A percentile compares a stretch with the other conserved stretches of the same genome.
Evolutionary conservation across 495 filamentous ascomycete genomes (phyloP).

Genomic region (Podospora pseudopauciseta): DNA sequence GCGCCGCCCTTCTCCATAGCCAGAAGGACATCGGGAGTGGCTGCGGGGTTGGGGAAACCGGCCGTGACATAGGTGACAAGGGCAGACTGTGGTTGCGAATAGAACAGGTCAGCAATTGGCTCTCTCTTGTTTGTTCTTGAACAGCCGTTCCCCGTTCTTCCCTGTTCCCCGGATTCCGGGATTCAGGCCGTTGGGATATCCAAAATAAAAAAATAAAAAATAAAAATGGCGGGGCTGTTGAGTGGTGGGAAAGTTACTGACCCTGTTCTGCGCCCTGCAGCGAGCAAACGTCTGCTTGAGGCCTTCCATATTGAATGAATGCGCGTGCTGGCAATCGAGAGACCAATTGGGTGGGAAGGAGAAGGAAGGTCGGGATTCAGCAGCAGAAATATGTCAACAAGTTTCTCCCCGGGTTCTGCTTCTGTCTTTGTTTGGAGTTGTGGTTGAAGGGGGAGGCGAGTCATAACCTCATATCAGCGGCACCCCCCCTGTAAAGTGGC

Average conservation of each 20-base stretch:
- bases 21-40: conserved; percentile 78
- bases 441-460: not conserved
- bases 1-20: conserved; percentile 91
- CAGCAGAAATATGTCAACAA: conserved; percentile 2
- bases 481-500: not conserved
- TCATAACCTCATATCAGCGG: not conserved
- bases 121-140: not conserved
- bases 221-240: conserved; percentile 30
- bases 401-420: not conserved
- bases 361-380: not conserved
- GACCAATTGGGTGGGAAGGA: not conserved
- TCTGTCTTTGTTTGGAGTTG: conserved; percentile 1
- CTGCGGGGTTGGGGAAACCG: conserved; percentile 80
- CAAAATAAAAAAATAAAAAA: not conserved
- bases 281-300: conserved; percentile 84
- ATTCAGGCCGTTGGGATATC: not conserved
- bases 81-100: conserved; percentile 49
- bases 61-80: conserved; percentile 96
- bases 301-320: conserved; percentile 53
- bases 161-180: not conserved
- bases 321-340: not conserved
- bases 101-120: conserved; percentile 4
- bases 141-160: not conserved
- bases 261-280: conserved; percentile 73
- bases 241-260: conserved; percentile 34